Base-by-base conservation (phyloP, 2,329 filamentous ascomycete species). In the Sporothrix globosa region DNA sequence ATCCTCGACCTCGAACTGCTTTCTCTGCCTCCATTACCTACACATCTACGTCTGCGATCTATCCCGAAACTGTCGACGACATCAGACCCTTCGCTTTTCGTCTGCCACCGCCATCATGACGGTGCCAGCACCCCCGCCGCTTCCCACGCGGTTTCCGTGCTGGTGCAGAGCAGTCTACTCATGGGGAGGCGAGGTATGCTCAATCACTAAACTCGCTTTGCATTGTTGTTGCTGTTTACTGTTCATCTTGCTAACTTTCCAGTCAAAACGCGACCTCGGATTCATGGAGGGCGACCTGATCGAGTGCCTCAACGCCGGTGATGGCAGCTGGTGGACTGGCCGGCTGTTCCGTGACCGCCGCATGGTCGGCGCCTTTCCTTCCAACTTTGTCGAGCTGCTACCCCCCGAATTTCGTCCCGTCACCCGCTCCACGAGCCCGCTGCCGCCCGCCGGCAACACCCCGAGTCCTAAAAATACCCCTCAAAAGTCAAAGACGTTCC, bases 241-340 rank as follows among this genome's bases (percentile, higher is more conserved):
- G 48, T 21, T 54, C 13, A 3, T 17, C 44, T 30, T 61, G n/a
- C 70, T 68, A 69, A 67, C 44, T 34, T 66, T 0, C 14, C 72
- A 91, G 90, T 95, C 91, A 30, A 97, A 97, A 83, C 90, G 91
- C 79, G 96, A 99, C 79, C 86, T 99, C 71, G 96, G 96, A 19
- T 99, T 99, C 81, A 91, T 99, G 75, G 96, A 99, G 81, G 96
- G 96, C 74, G 96, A 99, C 81, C 82, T 99, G 75, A 99, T 99
- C 79, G 96, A 99, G 87, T 97, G 95, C 78, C 85, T 99, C 68
- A 99, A 99, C 79, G 96, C 96, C 24, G 96, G 96, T 73, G 96
- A 99, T 82, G 96, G 96, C 68, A 94, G 92, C 61, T 99, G 96
- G 96, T 99, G 96, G 96, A 97, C 94, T 82, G 96, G 96, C 63